Evolutionary conservation across 768 basidiomycete genomes (phyloP).

Genomic region (Cytidiella melzeri): DNA sequence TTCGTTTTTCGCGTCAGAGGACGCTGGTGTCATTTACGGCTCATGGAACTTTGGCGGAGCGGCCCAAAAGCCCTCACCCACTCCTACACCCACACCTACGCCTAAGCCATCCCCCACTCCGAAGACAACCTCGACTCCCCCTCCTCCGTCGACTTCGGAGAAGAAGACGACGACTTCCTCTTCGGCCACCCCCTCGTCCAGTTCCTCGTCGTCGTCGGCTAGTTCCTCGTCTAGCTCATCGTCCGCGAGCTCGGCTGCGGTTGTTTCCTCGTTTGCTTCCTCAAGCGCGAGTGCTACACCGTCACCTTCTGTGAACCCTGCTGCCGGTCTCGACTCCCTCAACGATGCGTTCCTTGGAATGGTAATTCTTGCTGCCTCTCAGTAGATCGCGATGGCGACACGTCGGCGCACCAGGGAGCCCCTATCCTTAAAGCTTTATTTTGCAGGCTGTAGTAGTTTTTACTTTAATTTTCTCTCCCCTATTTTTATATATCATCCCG

Average conservation of each 20-base stretch:
- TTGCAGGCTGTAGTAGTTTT: too few relatives aligned
- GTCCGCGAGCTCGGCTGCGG: neutral
- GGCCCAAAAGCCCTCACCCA: neutral
- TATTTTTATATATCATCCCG: too few relatives aligned
- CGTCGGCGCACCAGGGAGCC: too few relatives aligned
- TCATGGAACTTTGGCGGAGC: conserved; percentile 36
- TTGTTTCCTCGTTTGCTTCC: neutral
- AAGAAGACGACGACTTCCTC: neutral
- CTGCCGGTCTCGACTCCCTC: neutral
- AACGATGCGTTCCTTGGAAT: conserved; percentile 3
- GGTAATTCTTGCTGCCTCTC: neutral
- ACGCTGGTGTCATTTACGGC: conserved; percentile 43
- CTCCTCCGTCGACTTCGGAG: conserved; percentile 1
- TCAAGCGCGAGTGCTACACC: conserved; percentile 4
- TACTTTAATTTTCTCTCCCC: too few relatives aligned
- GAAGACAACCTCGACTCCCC: conserved; percentile 6
- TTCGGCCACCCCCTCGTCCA: neutral
- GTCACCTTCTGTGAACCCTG: neutral
- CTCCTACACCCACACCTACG: conserved; percentile 7
- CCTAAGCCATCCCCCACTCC: conserved; percentile 9
- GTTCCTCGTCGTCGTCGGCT: neutral
- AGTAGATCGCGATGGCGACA: conserved; percentile 7
- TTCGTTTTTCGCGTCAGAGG: conserved; percentile 38
- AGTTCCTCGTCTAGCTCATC: neutral
- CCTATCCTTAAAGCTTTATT: too few relatives aligned